Conservation (phyloP, 2,329 filamentous ascomycete species). For the Metarhizium album region DNA sequence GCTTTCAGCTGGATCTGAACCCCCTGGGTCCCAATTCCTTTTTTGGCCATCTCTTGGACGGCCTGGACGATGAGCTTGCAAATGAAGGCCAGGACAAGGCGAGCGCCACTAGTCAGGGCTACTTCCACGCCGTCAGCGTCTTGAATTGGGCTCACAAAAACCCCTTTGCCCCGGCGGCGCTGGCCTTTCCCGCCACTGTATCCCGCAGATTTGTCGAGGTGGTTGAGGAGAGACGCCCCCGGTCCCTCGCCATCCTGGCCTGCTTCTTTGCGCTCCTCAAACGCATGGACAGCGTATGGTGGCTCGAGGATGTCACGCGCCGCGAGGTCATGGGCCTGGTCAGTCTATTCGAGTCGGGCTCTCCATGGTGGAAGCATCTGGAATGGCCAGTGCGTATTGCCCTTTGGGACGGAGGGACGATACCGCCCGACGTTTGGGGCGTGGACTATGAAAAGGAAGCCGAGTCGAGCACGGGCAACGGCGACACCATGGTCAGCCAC, state of each 20-base stretch:
- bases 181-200: constrained; percentile 55
- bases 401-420: constrained; percentile 41
- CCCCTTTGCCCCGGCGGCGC: constrained; percentile 45
- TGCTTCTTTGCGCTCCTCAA: constrained; percentile 58
- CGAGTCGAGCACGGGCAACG: constrained; percentile 22
- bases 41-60: constrained; percentile 49
- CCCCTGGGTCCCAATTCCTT: constrained; percentile 41
- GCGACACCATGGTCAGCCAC: constrained; percentile 27
- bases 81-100: constrained; percentile 20
- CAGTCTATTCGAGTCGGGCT: constrained; percentile 46
- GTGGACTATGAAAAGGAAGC: constrained; percentile 35
- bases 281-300: constrained; percentile 54
- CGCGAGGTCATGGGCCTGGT: constrained; percentile 56
- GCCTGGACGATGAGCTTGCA: constrained; percentile 44
- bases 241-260: constrained; percentile 52
- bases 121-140: constrained; percentile 53
- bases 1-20: constrained; percentile 48
- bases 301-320: constrained; percentile 55
- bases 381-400: constrained; percentile 51
- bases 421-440: constrained; percentile 48
- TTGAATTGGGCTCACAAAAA: constrained; percentile 56
- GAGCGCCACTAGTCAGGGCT: constrained; percentile 36
- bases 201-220: constrained; percentile 50
- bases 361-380: constrained; percentile 49
- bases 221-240: constrained; percentile 46